Percentiles rank a stretch among this genome's conserved stretches.
These are phyloP conservation scores for Ploettnerulaceae sp. DNA, from an alignment of 2,329 filamentous ascomycete genomes.

Conservation along the genomic window DNA sequence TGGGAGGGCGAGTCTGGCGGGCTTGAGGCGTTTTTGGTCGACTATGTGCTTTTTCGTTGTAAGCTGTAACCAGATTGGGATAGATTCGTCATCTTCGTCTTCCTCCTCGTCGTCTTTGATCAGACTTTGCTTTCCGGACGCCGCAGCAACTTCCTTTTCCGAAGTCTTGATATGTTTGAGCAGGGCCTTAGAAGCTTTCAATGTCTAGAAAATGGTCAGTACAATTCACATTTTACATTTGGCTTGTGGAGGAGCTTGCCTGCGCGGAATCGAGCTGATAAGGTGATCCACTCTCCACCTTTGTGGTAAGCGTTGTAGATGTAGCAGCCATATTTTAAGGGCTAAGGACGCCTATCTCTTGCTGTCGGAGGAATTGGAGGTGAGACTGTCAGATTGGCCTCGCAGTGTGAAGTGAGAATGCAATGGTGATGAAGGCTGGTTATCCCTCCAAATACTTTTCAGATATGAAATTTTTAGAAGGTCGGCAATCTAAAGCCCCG, in stretches of 20 bases:
- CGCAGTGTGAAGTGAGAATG: no score
- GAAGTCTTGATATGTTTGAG: conserved; percentile 57
- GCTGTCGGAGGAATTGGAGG: no score
- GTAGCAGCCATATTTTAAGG: conserved; percentile 26
- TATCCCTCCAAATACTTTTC: no score
- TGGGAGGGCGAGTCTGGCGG: conserved; percentile 73
- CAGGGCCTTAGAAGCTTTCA: conserved; percentile 60
- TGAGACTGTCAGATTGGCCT: no score
- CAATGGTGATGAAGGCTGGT: no score
- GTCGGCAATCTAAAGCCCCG: no score
- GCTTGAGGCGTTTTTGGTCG: conserved; percentile 76
- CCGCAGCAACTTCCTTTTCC: conserved; percentile 41
- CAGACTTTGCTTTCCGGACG: conserved; percentile 51
- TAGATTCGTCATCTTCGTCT: conserved; percentile 40
- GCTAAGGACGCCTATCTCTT: background rate
- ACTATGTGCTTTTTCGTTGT: conserved; percentile 61
- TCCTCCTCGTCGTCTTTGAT: conserved; percentile 45
- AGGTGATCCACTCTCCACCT: conserved; percentile 33
- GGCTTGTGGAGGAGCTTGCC: conserved; percentile 20
- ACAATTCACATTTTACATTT: conserved; percentile 35
- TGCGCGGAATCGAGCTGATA: conserved; percentile 34
- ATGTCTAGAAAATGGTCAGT: conserved; percentile 38
- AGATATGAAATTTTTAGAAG: no score
- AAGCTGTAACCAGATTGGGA: conserved; percentile 57
- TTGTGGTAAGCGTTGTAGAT: conserved; percentile 31